Percentiles rank a stretch among this genome's conserved stretches.
phyloP scores from a whole-genome alignment of 2,329 filamentous ascomycete genomes.

The Colletotrichum spinosum region DNA sequence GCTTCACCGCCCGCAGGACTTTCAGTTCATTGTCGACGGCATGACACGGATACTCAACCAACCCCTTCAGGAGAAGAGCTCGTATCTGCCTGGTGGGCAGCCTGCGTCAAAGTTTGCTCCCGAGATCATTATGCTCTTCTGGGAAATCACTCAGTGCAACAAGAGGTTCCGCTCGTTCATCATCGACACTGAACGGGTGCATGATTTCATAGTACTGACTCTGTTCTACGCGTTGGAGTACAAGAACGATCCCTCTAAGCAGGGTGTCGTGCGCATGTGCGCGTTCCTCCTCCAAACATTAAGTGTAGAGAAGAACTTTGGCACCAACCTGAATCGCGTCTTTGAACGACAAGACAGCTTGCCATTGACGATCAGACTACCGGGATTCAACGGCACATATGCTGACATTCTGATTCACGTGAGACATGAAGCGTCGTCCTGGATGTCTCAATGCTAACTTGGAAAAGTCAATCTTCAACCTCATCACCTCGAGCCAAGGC shows the following conservation, averaged over 20 bases:
- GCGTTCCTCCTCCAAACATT: conserved; percentile 96
- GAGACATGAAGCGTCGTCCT: conserved; percentile 48
- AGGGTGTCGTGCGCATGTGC: conserved; percentile 95
- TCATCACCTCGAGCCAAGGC: conserved; percentile 92
- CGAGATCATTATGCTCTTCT: conserved; percentile 97
- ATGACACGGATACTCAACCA: conserved; percentile 94
- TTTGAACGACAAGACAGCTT: conserved; percentile 92
- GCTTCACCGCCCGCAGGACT: conserved; percentile 92
- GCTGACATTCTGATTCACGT: conserved; percentile 94
- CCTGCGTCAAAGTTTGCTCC: conserved; percentile 87
- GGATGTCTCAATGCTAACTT: conserved; percentile 28
- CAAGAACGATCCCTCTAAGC: conserved; percentile 85
- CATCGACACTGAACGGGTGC: conserved; percentile 91
- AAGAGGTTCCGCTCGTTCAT: conserved; percentile 97
- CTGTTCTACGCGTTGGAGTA: conserved; percentile 94
- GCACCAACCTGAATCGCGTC: conserved; percentile 86
- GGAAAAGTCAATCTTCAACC: conserved; percentile 84
- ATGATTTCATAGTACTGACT: conserved; percentile 91
- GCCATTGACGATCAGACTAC: conserved; percentile 82
- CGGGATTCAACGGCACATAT: conserved; percentile 89
- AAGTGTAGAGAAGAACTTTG: conserved; percentile 92
- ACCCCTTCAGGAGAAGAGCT: conserved; percentile 87
- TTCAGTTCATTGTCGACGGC: conserved; percentile 95
- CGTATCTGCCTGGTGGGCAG: conserved; percentile 89
- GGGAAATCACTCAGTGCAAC: conserved; percentile 97